phyloP scores from a whole-genome alignment of 208 protist genomes.

The Trichomonas vaginalis region DNA sequence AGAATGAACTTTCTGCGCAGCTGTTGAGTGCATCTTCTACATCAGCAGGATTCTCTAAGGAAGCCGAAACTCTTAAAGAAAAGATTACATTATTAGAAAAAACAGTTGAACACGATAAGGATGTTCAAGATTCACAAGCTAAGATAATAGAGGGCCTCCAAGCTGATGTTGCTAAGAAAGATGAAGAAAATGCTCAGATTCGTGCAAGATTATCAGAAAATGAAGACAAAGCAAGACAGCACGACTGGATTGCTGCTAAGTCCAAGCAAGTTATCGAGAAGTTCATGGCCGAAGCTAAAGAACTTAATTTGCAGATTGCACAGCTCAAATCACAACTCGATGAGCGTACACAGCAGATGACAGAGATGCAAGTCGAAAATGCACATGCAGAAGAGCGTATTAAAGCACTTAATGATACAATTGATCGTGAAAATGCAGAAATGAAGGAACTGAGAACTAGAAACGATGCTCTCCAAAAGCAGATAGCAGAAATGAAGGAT shows the following conservation, averaged over 20 bases:
- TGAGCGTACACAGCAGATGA: not conserved
- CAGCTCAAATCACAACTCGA: not conserved
- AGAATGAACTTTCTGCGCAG: not conserved
- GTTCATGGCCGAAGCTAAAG: not conserved
- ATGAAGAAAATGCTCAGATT: not conserved
- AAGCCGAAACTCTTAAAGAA: not conserved
- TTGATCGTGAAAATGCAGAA: not conserved
- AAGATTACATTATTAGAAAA: not conserved
- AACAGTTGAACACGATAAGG: not conserved
- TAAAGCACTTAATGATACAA: not conserved
- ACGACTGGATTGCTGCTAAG: constrained; percentile 9
- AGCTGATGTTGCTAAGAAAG: not conserved
- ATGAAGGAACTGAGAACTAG: not conserved
- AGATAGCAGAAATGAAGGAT: not conserved
- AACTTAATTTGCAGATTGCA: not conserved
- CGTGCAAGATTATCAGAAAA: not conserved
- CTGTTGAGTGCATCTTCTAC: not conserved
- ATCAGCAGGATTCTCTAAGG: not conserved
- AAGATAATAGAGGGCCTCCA: not conserved
- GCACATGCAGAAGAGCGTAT: not conserved
- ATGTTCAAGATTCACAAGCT: not conserved
- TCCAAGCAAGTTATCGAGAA: not conserved
- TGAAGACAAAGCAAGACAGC: not conserved
- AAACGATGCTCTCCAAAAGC: not conserved
- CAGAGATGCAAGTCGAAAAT: not conserved